Conservation (phyloP, 352 stramenopile genomes). For the Hyaloperonospora brassicae region DNA sequence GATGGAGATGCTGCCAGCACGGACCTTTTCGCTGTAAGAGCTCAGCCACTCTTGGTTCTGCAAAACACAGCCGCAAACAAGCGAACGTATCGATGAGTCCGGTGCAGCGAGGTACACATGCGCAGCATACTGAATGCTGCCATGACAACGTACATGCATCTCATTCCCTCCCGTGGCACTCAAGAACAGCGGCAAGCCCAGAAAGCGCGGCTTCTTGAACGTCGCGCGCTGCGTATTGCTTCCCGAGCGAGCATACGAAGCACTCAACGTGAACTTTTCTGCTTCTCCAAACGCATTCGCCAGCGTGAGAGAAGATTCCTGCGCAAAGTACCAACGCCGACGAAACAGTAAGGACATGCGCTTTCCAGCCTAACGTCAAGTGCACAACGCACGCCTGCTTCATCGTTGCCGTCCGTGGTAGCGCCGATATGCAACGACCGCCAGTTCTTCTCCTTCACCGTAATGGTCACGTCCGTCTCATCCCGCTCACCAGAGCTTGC, state of each 20-base stretch:
- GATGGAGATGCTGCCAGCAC: conserved; percentile 73
- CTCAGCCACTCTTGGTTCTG: conserved; percentile 81
- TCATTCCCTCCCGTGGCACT: conserved; percentile 71
- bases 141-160: conserved; percentile 43
- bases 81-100: neutral
- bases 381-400: conserved; percentile 47
- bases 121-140: neutral
- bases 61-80: neutral
- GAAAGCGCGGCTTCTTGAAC: conserved; percentile 82
- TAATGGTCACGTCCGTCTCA: conserved; percentile 84
- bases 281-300: conserved; percentile 77
- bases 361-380: neutral
- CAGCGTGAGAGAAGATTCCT: conserved; percentile 81
- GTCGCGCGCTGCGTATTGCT: conserved; percentile 80
- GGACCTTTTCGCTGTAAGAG: conserved; percentile 86
- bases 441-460: conserved; percentile 83
- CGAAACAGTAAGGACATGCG: neutral
- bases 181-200: conserved; percentile 73
- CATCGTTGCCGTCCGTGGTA: conserved; percentile 77
- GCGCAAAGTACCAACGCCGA: conserved; percentile 2
- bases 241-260: conserved; percentile 77
- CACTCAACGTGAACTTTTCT: conserved; percentile 74
- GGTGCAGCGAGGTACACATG: neutral
- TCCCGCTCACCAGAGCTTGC: conserved; percentile 57
- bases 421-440: conserved; percentile 77